Evolutionary conservation across 1,284 basidiomycete species (phyloP).

Genomic region (Leccinum fallax): DNA sequence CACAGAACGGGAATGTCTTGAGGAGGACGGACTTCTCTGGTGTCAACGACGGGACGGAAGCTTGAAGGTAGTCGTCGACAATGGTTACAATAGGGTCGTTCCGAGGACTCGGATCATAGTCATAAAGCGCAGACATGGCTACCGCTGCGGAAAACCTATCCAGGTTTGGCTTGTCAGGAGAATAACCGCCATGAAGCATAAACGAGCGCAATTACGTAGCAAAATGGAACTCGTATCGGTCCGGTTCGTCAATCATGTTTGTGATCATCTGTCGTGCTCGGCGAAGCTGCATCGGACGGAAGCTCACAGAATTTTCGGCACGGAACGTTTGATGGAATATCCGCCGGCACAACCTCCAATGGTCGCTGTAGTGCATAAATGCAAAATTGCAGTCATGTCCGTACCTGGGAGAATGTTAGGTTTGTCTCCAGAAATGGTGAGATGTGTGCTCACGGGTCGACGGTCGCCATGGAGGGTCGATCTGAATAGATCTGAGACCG

Average conservation of each 20-base stretch:
- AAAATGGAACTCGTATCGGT: background rate
- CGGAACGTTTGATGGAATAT: background rate
- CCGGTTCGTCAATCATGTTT: background rate
- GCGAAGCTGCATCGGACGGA: background rate
- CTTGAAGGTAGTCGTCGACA: conserved; percentile 1
- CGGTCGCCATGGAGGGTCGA: background rate
- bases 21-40: conserved; percentile 7
- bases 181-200: background rate
- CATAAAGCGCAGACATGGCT: conserved; percentile 19
- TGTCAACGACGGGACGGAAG: background rate
- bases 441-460: background rate
- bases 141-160: conserved; percentile 13
- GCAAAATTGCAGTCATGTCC: background rate
- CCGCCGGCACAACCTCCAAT: background rate
- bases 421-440: background rate
- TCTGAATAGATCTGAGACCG: background rate
- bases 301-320: background rate
- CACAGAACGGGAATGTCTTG: conserved; percentile 22
- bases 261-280: background rate
- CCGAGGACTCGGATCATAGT: conserved; percentile 14
- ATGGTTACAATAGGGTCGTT: conserved; percentile 17
- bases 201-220: background rate
- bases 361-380: background rate
- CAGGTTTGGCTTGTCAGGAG: background rate
- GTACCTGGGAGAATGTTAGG: background rate